Percentiles rank a stretch among this genome's conserved stretches.
Evolutionary conservation across 208 protist species (phyloP).

Genomic region (Strigomonas culicis): DNA sequence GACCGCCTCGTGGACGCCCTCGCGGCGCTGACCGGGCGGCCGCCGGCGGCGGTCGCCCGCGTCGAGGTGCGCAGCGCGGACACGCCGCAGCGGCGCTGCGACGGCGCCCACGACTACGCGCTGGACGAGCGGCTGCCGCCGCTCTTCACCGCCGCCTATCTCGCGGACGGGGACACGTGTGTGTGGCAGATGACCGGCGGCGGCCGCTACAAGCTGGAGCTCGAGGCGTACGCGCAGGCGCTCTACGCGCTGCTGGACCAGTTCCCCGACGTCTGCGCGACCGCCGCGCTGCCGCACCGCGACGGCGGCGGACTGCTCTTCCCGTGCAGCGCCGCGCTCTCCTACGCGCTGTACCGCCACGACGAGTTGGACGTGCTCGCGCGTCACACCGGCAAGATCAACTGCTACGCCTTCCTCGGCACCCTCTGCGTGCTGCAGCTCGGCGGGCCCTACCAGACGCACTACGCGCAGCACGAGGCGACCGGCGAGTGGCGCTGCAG

Average conservation of each 20-base stretch:
- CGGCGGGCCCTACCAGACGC: conserved; percentile 68
- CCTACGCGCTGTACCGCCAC: conserved; percentile 60
- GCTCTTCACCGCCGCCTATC: conserved; percentile 41
- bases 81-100: not conserved
- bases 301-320: conserved; percentile 32
- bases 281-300: not conserved
- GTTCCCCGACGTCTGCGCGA: conserved; percentile 41
- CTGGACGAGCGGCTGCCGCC: conserved; percentile 12
- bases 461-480: conserved; percentile 40
- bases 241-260: conserved; percentile 75
- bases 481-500: conserved; percentile 42
- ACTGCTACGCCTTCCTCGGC: conserved; percentile 78
- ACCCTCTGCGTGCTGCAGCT: conserved; percentile 74
- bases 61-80: not conserved
- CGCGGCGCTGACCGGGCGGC: not conserved
- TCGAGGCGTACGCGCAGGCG: conserved; percentile 80
- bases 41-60: not conserved
- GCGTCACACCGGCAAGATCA: conserved; percentile 81
- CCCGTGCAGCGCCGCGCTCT: conserved; percentile 40
- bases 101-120: not conserved
- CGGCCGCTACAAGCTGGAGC: conserved; percentile 76
- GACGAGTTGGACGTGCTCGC: conserved; percentile 57
- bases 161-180: conserved; percentile 21
- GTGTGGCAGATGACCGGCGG: conserved; percentile 60
- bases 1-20: not conserved